phyloP scores from a whole-genome alignment of 805 yeast species.

The Pichia nanzhaoensis region DNA sequence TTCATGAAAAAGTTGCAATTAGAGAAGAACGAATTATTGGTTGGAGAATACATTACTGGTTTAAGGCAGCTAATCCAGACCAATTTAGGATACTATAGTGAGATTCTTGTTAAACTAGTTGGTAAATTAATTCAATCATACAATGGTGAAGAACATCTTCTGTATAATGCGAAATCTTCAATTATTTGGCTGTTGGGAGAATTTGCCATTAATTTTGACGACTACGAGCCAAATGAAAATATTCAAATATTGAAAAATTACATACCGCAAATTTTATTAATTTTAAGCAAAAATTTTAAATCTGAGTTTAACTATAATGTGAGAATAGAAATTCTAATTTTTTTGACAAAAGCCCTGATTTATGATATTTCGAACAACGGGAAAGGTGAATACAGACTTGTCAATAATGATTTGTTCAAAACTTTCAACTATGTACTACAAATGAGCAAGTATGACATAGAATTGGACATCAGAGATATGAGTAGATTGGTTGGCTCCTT shows the following conservation, averaged over 20 bases:
- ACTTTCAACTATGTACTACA: slow-evolving; percentile 58
- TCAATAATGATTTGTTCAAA: slow-evolving; percentile 33
- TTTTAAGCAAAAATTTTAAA: slow-evolving; percentile 45
- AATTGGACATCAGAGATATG: slow-evolving; percentile 75
- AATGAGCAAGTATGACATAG: slow-evolving; percentile 65
- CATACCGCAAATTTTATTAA: slow-evolving; percentile 73
- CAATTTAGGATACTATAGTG: slow-evolving; percentile 45
- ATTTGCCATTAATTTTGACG: slow-evolving; percentile 34
- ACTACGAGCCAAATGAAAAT: neutral
- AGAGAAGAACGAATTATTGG: slow-evolving; percentile 29
- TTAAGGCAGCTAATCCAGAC: slow-evolving; percentile 66
- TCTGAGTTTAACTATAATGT: slow-evolving; percentile 46
- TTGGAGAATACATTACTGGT: slow-evolving; percentile 65
- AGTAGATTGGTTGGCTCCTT: slow-evolving; percentile 68
- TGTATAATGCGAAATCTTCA: slow-evolving; percentile 59
- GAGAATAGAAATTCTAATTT: slow-evolving; percentile 60
- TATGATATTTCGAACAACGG: slow-evolving; percentile 39
- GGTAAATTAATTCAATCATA: slow-evolving; percentile 21
- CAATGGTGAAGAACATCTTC: slow-evolving; percentile 7
- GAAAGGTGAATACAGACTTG: slow-evolving; percentile 28
- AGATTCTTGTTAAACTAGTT: slow-evolving; percentile 46
- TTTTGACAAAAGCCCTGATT: slow-evolving; percentile 68
- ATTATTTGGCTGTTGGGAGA: slow-evolving; percentile 92
- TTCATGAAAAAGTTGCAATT: slow-evolving; percentile 37
- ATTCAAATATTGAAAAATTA: slow-evolving; percentile 25